These are phyloP conservation scores for Vicia villosa DNA, from an alignment of 306 rosid genomes.

Conservation along the genomic window DNA sequence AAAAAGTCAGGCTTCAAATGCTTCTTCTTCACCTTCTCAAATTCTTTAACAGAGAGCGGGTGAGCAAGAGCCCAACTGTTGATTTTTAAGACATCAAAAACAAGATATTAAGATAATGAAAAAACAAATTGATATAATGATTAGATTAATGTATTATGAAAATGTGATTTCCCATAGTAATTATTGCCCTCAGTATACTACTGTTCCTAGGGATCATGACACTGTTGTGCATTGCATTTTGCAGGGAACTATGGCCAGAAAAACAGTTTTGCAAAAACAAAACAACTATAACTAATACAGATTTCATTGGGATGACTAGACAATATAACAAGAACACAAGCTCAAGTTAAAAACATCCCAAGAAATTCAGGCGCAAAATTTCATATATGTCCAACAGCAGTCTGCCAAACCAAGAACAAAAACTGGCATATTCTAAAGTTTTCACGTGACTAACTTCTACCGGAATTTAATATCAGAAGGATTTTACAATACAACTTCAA, in stretches of 20 bases:
- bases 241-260: conserved; percentile 26
- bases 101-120: conserved; percentile 12
- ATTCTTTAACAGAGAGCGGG: conserved; percentile 80
- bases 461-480: conserved; percentile 20
- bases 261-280: not conserved
- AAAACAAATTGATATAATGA: conserved; percentile 17
- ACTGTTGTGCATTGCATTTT: conserved; percentile 9
- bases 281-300: conserved; percentile 17
- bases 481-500: not conserved
- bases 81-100: conserved; percentile 39
- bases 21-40: conserved; percentile 77
- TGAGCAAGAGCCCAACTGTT: conserved; percentile 97
- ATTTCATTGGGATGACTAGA: not conserved
- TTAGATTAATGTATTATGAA: not conserved
- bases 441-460: conserved; percentile 8
- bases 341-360: not conserved
- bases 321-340: not conserved
- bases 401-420: conserved; percentile 16
- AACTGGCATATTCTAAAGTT: not conserved
- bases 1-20: conserved; percentile 91
- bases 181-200: not conserved
- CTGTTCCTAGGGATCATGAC: conserved; percentile 21
- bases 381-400: conserved; percentile 13
- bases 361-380: not conserved
- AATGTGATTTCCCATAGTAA: conserved; percentile 13